A percentile compares a stretch with the other conserved stretches of the same genome.
Evolutionary conservation across 345 rosid species (phyloP).

Genomic region (Syzygium jambos): DNA sequence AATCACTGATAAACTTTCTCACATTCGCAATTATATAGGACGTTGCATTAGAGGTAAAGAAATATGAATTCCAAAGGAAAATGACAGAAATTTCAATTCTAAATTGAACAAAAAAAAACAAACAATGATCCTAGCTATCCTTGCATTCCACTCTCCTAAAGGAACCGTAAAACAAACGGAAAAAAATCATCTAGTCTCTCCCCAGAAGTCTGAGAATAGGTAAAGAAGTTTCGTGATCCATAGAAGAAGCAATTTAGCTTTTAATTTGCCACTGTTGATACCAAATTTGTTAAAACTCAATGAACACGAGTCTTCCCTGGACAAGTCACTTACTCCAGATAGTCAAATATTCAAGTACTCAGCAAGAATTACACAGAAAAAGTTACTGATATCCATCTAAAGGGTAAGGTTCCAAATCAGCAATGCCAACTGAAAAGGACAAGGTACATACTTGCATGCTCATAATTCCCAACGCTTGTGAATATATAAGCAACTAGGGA

Average conservation of each 20-base stretch:
- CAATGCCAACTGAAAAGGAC: not conserved
- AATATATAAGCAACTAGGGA: not conserved
- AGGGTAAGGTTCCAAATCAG: not conserved
- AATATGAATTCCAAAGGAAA: not conserved
- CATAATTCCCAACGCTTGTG: not conserved
- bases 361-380: not conserved
- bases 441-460: not conserved
- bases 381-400: not conserved
- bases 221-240: not conserved
- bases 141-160: not conserved
- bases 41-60: not conserved
- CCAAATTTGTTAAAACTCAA: not conserved
- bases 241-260: not conserved
- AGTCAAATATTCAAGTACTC: not conserved
- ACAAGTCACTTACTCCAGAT: not conserved
- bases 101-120: not conserved
- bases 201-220: not conserved
- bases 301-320: not conserved
- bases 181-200: not conserved
- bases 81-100: not conserved
- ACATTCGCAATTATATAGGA: not conserved
- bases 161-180: not conserved
- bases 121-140: not conserved
- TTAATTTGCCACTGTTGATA: not conserved
- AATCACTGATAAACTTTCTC: not conserved